These are phyloP conservation scores for Lathyrus oleraceus DNA, from an alignment of 306 rosid genomes.

Conservation along the genomic window DNA sequence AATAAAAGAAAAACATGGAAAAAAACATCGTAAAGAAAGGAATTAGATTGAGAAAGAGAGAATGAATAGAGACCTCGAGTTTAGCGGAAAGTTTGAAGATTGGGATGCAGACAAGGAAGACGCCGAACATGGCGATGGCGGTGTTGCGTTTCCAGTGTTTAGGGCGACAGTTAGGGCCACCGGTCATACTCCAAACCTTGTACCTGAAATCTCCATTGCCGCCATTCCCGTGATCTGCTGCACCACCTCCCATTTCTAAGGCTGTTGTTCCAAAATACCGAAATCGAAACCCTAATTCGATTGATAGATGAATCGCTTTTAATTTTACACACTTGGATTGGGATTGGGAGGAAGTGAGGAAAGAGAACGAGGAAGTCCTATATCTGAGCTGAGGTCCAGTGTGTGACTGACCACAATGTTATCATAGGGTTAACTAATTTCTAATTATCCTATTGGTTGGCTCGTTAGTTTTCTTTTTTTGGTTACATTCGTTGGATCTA, in stretches of 20 bases:
- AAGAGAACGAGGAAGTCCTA: background rate
- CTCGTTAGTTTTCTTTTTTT: too few species aligned
- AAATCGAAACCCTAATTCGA: constrained; percentile 50
- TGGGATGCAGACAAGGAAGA: constrained; percentile 87
- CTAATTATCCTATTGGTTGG: background rate
- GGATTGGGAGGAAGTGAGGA: background rate
- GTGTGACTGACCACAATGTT: background rate
- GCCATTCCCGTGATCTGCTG: constrained; percentile 75
- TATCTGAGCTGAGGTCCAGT: background rate
- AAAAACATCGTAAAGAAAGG: background rate
- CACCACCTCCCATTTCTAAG: constrained; percentile 52
- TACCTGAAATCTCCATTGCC: constrained; percentile 59
- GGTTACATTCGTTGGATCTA: background rate
- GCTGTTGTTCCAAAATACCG: background rate
- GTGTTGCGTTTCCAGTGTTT: constrained; percentile 97
- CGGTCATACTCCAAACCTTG: constrained; percentile 95
- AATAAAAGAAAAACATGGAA: background rate
- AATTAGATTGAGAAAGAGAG: constrained; percentile 10
- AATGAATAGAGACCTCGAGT: constrained; percentile 64
- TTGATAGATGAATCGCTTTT: constrained; percentile 31
- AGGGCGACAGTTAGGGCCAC: constrained; percentile 93
- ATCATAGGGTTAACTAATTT: background rate
- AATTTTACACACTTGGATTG: background rate
- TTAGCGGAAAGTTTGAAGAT: constrained; percentile 85
- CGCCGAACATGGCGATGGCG: constrained; percentile 84